phyloP scores from a whole-genome alignment of 2,329 filamentous ascomycete genomes.

The Cytospora leucostoma region DNA sequence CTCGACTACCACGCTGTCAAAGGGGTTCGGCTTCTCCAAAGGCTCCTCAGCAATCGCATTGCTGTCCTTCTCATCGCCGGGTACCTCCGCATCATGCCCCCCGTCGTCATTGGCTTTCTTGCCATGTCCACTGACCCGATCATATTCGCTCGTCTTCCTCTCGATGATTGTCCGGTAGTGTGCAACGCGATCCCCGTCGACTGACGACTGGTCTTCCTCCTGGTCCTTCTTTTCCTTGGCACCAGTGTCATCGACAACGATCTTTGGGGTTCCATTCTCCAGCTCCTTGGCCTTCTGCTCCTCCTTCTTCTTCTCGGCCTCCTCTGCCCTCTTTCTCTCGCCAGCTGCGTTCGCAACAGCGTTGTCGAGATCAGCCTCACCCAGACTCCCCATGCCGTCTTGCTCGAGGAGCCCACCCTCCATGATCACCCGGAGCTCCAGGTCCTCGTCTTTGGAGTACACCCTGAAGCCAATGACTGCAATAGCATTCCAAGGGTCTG shows the following conservation, averaged over 20 bases:
- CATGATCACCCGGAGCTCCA: conserved; percentile 58
- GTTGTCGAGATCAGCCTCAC: conserved; percentile 57
- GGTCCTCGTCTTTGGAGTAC: conserved; percentile 57
- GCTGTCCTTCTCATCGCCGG: background rate
- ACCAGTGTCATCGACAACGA: background rate
- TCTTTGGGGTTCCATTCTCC: background rate
- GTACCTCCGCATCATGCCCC: background rate
- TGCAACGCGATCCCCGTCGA: conserved; percentile 27
- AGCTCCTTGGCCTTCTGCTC: background rate
- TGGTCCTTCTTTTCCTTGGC: background rate
- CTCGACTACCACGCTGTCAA: background rate
- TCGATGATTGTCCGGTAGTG: conserved; percentile 32
- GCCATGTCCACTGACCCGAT: conserved; percentile 13
- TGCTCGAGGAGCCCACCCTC: conserved; percentile 56
- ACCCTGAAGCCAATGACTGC: conserved; percentile 62
- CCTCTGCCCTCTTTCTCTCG: conserved; percentile 38
- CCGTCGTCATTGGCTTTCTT: background rate
- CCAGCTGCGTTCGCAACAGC: conserved; percentile 58
- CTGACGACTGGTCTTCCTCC: conserved; percentile 19
- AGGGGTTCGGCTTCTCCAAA: background rate
- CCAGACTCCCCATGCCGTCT: conserved; percentile 59
- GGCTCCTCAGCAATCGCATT: background rate
- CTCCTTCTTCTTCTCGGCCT: conserved; percentile 2
- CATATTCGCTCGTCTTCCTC: conserved; percentile 25
- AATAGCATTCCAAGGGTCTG: conserved; percentile 64